phyloP scores from a whole-genome alignment of 2,329 filamentous ascomycete species.

The Thielaviopsis populi region DNA sequence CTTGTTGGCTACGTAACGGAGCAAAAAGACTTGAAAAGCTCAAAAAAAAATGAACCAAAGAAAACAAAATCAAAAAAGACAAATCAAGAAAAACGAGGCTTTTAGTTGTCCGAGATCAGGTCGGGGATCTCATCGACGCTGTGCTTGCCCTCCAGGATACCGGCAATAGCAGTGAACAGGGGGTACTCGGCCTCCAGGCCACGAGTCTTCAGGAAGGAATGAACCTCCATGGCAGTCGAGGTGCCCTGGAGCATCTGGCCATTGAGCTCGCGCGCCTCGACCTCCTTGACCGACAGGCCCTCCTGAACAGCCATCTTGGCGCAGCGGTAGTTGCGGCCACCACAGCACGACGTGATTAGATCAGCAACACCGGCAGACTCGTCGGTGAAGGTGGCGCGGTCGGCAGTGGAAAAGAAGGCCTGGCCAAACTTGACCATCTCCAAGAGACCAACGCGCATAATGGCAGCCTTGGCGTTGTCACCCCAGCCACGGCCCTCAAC shows the following conservation, averaged over 20 bases:
- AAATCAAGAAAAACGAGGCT: neutral
- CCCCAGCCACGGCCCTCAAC: constrained; percentile 94
- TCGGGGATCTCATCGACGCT: constrained; percentile 68
- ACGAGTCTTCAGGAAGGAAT: constrained; percentile 68
- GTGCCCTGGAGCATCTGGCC: constrained; percentile 96
- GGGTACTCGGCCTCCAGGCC: constrained; percentile 74
- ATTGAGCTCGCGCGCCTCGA: constrained; percentile 81
- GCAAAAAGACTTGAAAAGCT: constrained; percentile 4
- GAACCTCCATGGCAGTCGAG: constrained; percentile 79
- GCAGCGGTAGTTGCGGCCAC: constrained; percentile 86
- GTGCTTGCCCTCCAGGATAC: constrained; percentile 59
- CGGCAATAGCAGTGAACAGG: constrained; percentile 74
- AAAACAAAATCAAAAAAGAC: constrained; percentile 7
- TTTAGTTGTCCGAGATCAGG: constrained; percentile 35
- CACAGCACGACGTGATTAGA: constrained; percentile 83
- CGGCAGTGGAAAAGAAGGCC: constrained; percentile 77
- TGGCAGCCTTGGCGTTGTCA: constrained; percentile 95
- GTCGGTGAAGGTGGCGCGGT: constrained; percentile 83
- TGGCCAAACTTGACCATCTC: constrained; percentile 96
- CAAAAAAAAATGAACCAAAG: constrained; percentile 1
- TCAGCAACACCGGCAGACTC: constrained; percentile 92
- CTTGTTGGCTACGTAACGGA: constrained; percentile 13
- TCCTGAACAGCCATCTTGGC: constrained; percentile 75
- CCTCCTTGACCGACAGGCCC: constrained; percentile 65
- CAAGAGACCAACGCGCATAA: constrained; percentile 89